phyloP scores from a whole-genome alignment of 139 green algal genomes.

The Picochlorum sp. region DNA sequence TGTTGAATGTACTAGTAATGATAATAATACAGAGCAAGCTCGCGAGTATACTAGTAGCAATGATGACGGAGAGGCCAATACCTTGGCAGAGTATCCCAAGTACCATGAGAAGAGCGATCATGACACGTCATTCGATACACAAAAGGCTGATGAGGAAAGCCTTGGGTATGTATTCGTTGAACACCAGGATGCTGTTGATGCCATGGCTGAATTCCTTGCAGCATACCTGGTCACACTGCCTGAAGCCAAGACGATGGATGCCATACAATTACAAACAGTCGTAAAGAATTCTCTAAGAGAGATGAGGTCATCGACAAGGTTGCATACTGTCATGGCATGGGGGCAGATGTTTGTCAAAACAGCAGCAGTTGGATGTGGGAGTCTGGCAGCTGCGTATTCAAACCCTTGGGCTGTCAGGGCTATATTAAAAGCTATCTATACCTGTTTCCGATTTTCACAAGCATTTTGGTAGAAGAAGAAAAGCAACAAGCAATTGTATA shows the following conservation, averaged over 20 bases:
- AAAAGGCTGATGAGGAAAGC: neutral
- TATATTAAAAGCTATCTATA: conserved; percentile 1
- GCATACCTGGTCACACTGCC: conserved; percentile 42
- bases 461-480: neutral
- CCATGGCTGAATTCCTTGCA: conserved; percentile 39
- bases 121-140: neutral
- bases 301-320: conserved; percentile 26
- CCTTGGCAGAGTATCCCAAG: too few species aligned
- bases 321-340: conserved; percentile 37
- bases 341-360: conserved; percentile 32
- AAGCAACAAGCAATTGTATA: neutral
- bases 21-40: too few species aligned
- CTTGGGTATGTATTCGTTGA: conserved; percentile 40
- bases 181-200: conserved; percentile 39
- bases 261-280: conserved; percentile 37
- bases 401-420: conserved; percentile 51
- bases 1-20: too few species aligned
- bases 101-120: too few species aligned
- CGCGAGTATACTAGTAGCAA: too few species aligned
- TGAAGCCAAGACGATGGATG: conserved; percentile 33
- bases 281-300: conserved; percentile 27
- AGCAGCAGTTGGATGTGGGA: conserved; percentile 33
- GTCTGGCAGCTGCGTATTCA: conserved; percentile 37
- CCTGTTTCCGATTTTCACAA: neutral
- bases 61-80: too few species aligned